phyloP scores from a whole-genome alignment of 495 filamentous ascomycete species.

The Trichoderma asperelloides region DNA sequence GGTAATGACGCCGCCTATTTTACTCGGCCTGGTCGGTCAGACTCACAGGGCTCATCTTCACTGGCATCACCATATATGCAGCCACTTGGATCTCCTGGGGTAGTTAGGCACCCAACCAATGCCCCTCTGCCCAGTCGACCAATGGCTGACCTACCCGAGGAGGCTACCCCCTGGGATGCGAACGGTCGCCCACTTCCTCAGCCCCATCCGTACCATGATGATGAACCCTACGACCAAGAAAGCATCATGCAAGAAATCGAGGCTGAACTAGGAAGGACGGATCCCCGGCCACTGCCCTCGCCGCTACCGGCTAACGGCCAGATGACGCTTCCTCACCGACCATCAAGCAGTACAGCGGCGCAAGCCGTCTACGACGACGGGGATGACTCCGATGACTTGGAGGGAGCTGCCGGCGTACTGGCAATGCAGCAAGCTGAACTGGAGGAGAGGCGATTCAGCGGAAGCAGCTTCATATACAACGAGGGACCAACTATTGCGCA shows the following conservation, averaged over 20 bases:
- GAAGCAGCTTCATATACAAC: constrained; percentile 22
- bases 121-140: constrained; percentile 46
- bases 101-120: constrained; percentile 46
- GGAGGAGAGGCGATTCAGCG: constrained; percentile 63
- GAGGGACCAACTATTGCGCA: constrained; percentile 13
- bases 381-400: constrained; percentile 74
- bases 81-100: constrained; percentile 21
- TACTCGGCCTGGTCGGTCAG: constrained; percentile 32
- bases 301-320: background rate
- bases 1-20: constrained; percentile 31
- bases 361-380: constrained; percentile 27
- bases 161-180: constrained; percentile 23
- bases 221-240: constrained; percentile 37
- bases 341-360: constrained; percentile 20
- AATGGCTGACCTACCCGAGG: constrained; percentile 32
- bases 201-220: constrained; percentile 9
- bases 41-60: constrained; percentile 30
- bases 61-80: constrained; percentile 29
- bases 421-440: constrained; percentile 81
- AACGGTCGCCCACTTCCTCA: constrained; percentile 17
- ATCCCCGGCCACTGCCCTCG: background rate
- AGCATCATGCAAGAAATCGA: constrained; percentile 47
- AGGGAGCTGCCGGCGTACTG: constrained; percentile 76
- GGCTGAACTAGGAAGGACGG: constrained; percentile 30
- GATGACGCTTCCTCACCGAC: background rate